Conservation (phyloP, 129 eudicot species). For the Calendula officinalis region DNA sequence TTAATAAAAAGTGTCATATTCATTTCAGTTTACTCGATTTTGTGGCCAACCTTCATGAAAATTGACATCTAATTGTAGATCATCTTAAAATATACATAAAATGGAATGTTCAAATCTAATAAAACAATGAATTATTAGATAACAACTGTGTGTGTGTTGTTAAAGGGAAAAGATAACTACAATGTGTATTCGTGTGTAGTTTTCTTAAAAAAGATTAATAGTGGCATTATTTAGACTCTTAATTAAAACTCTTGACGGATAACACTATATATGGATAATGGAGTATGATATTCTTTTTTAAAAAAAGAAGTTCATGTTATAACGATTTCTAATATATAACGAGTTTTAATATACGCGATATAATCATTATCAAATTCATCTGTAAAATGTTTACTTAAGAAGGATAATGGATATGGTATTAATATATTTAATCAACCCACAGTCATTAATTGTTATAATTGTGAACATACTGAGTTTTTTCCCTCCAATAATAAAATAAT, state of each 20-base stretch:
- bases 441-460: too few species aligned
- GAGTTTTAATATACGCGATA: too few species aligned
- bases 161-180: not conserved
- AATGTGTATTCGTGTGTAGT: not conserved
- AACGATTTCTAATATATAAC: too few species aligned
- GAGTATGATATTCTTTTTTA: not conserved
- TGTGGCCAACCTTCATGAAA: not conserved
- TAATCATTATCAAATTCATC: too few species aligned
- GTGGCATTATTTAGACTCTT: not conserved
- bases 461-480: too few species aligned
- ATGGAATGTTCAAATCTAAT: not conserved
- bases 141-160: slow-evolving; percentile 1
- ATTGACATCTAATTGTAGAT: not conserved
- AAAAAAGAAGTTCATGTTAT: too few species aligned
- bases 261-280: not conserved
- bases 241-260: not conserved
- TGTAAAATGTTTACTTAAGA: too few species aligned
- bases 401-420: too few species aligned
- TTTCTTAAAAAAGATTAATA: not conserved
- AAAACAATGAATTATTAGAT: slow-evolving; percentile 14
- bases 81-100: not conserved
- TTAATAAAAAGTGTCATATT: too few species aligned
- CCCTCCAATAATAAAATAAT: too few species aligned
- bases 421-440: too few species aligned
- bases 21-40: too few species aligned